Conservation (phyloP, 169 alveolate species). For the Plasmodium gallinaceum region DNA sequence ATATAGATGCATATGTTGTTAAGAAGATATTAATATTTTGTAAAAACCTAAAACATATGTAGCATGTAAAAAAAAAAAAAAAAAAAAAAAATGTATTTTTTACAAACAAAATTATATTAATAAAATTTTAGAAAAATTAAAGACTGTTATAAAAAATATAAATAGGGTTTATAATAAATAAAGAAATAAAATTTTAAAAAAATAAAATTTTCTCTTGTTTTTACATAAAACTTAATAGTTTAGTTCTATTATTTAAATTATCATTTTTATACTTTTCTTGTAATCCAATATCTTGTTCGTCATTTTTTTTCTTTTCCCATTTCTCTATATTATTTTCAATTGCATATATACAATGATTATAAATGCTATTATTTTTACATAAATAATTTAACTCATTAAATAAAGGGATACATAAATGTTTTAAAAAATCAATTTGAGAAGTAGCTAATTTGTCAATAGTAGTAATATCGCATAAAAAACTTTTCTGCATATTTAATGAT, state of each 20-base stretch:
- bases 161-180: background rate
- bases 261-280: slow-evolving; percentile 55
- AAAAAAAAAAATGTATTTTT: too few relatives aligned
- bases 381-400: slow-evolving; percentile 46
- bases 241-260: slow-evolving; percentile 16
- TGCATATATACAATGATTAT: slow-evolving; percentile 45
- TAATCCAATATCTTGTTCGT: slow-evolving; percentile 32
- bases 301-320: slow-evolving; percentile 52
- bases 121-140: background rate
- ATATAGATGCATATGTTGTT: too few relatives aligned
- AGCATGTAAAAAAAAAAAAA: too few relatives aligned
- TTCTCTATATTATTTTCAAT: slow-evolving; percentile 69
- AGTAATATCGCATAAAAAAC: slow-evolving; percentile 81
- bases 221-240: slow-evolving; percentile 40
- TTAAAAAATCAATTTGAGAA: slow-evolving; percentile 82
- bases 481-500: slow-evolving; percentile 79
- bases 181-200: background rate
- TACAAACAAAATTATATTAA: background rate
- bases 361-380: slow-evolving; percentile 39
- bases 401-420: slow-evolving; percentile 71
- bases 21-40: background rate
- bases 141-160: background rate
- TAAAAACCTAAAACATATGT: background rate
- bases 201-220: background rate
- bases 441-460: slow-evolving; percentile 79